Base-by-base conservation (phyloP, 1,139 yeast species). In the Yamadazyma epiphylla region DNA sequence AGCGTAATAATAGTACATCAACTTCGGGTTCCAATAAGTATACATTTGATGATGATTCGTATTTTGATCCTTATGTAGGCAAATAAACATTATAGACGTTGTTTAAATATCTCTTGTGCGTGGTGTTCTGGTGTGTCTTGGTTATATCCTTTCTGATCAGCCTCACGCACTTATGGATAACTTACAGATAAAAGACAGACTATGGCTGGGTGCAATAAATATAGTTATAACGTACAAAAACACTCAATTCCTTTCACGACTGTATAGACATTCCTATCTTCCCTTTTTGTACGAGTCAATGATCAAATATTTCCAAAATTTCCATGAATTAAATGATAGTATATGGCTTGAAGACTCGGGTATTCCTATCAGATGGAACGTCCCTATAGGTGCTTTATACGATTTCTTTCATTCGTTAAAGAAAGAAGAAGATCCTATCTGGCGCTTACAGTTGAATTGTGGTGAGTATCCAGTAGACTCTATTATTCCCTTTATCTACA, bases 291-390 rank as follows among this genome's bases (percentile, higher is more conserved):
- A 71, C 27, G 55, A 60, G 0, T 43, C 47, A 5, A 55, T 83
- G 0, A 44, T 70, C 3, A 40, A 43, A 2, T 79, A 65, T 48
- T 74, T 81, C 40, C 47, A 54, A 25, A 53, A 36, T 22, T 39
- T 42, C 16, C 15, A 13, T n/a, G 56, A 49, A 31, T 39, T 70
- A 15, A 48, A 28, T 13, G 45, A 30, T 41, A 63, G 72, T 1
- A 46, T 66, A 0, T 87, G 95, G 95, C 64, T 87, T 30, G 87
- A 77, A 41, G 74, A 63, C 46, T 79, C 79, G 19, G 71, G 62
- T 4, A 75, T 65, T 1, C 87, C 94, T 0, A 37, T 88, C 16
- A 69, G 73, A 27, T 88, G 96, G 95, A 79, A 83, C 43, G 60
- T 78, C 43, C 96, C 96, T 0, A 57, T 81, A 5, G 96, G 96